These are phyloP conservation scores for Plasmodium gonderi DNA, from an alignment of 169 alveolate species.

Conservation along the genomic window DNA sequence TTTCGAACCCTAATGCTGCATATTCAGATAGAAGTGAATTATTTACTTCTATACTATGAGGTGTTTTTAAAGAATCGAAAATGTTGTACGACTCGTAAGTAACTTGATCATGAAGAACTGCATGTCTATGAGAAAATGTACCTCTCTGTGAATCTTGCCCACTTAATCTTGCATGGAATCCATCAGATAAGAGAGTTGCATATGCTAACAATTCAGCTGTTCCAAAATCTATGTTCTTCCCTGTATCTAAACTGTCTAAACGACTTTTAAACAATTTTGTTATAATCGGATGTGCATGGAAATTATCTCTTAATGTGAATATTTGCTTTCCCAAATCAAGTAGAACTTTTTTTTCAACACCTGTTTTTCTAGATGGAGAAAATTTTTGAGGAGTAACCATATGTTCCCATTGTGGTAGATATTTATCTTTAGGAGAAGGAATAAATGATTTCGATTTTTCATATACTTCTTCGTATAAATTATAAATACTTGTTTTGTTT, in stretches of 20 bases:
- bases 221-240: constrained; percentile 91
- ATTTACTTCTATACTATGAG: constrained; percentile 79
- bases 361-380: constrained; percentile 77
- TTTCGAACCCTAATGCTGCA: constrained; percentile 95
- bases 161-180: constrained; percentile 92
- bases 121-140: constrained; percentile 97
- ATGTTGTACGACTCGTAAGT: constrained; percentile 80
- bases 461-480: constrained; percentile 85
- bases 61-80: constrained; percentile 67
- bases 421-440: constrained; percentile 65
- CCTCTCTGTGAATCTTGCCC: constrained; percentile 98
- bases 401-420: constrained; percentile 82
- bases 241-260: constrained; percentile 85
- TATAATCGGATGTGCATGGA: constrained; percentile 92
- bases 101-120: constrained; percentile 92
- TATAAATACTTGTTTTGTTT: constrained; percentile 81
- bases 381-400: constrained; percentile 68
- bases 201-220: constrained; percentile 95
- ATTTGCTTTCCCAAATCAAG: constrained; percentile 88
- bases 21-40: constrained; percentile 94
- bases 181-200: constrained; percentile 93
- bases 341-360: constrained; percentile 83
- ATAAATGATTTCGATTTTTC: constrained; percentile 82
- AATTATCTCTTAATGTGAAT: constrained; percentile 88
- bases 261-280: constrained; percentile 90